Evolutionary conservation across 495 filamentous ascomycete genomes (phyloP), one percentile per base, ranked within the genome.

Genomic region (Cryomyces antarcticus): DNA sequence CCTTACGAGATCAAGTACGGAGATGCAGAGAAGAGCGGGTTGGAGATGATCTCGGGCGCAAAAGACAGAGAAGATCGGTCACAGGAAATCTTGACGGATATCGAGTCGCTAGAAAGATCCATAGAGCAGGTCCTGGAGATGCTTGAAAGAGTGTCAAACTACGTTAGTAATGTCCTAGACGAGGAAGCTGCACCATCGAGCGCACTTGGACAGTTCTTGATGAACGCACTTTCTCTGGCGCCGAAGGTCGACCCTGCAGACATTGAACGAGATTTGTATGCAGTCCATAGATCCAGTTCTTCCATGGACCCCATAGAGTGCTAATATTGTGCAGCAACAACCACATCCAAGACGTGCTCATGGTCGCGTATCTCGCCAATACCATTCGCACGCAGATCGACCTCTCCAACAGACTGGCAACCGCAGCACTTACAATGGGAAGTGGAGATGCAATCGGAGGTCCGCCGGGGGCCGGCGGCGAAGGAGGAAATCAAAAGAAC

Each of bases 341-440:
- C 65, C 89, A 97, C 65, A 82, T 97, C 61, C 89, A 97, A 66
- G 89, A 97, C 57, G 86, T 97, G 45, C 75, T 97, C 39, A 80
- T 95, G 53, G 85, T 96, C 49, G 85, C 82, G 39, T 97, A 97
- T 68, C 71, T 97, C 38, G 85, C 89, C 52, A 97, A 96, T 68
- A 95, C 88, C 40, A 93, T 97, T 63, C 84, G 89, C 60, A 95
- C 88, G 52, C 89, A 97, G 69, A 97, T 97, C 62, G 89, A 96
- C 59, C 74, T 97, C 36, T 89, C 86, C 39, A 92, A 94, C 67
- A 75, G 87, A 29, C 65, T 96, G 47, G 86, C 89, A 41, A 93
- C 85, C 10, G 80, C 86, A 38, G 73, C 77, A 37, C 69, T 94
- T 28, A 79, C 77, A 11, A 69, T 60, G 39, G 60, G 60, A 35